Evolutionary conservation across 352 stramenopile genomes (phyloP), one percentile per base, ranked within the genome.

Genomic region (Phytophthora capsici): DNA sequence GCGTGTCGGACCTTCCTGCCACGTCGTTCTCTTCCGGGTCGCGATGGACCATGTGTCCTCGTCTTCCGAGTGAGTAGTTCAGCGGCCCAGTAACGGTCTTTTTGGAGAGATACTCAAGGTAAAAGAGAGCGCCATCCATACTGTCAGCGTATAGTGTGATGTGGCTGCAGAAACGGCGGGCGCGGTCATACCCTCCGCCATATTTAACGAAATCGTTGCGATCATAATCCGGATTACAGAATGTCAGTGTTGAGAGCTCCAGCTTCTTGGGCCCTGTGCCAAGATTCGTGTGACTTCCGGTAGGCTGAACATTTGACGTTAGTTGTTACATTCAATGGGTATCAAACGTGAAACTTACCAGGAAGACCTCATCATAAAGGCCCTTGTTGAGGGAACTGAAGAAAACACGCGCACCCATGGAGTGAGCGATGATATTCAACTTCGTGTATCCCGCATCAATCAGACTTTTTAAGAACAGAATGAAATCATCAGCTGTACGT

Each of bases 151-250:
- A 86, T 0, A 96, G 53, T 17, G 87, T 95, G 37, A 96, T 88
- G 38, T 81, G 73, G 19, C 71, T 60, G 49, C 77, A 88, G 25
- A 92, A 85, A 20, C 69, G 73, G 9, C 80, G 82, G 8, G 86
- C 68, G 2, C 71, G 66, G 26, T 81, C 71, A 52, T 92, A 96
- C 0, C 57, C 72, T 44, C 80, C 80, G 13, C 72, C 80, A 37
- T 78, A 73, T 28, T 86, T 72, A 2, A 77, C 67, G 55, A 95
- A 96, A 34, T 84, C 78, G 19, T 79, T 60, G 10, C 86, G 63
- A 7, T 86, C 75, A 55, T 92, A 96, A 61, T 95, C 87, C 4
- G 87, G 84, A 43, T 96, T 95, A 19, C 78, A 77, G 22, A 96
- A 82, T 4, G 77, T 95, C 5, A 96, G 76, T 16, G 63, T 94